phyloP scores from a whole-genome alignment of 257 asterid genomes.

The Petunia secreta region DNA sequence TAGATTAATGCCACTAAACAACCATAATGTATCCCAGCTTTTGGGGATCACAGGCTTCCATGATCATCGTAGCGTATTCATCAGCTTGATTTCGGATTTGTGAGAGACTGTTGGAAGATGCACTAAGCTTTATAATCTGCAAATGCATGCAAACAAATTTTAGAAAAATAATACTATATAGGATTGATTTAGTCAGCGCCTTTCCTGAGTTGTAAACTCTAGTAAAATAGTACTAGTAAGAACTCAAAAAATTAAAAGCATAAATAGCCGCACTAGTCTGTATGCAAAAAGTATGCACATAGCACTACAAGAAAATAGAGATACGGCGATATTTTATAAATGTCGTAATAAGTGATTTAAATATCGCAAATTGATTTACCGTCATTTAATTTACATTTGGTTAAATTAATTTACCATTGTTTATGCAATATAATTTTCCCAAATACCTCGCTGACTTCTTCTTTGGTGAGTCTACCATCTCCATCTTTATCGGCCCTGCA shows the following conservation, averaged over 20 bases:
- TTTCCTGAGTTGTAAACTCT: background rate
- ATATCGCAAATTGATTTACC: no score
- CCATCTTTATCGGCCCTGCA: constrained; percentile 96
- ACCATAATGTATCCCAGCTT: constrained; percentile 74
- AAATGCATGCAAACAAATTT: background rate
- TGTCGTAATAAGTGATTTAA: no score
- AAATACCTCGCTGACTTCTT: constrained; percentile 86
- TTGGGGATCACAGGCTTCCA: constrained; percentile 87
- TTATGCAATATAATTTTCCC: no score
- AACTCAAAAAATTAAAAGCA: background rate
- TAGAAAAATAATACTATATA: background rate
- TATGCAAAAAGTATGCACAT: no score
- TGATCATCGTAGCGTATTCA: constrained; percentile 84
- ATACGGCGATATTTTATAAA: no score
- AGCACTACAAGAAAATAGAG: no score
- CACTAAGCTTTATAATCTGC: constrained; percentile 85
- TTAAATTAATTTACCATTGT: no score
- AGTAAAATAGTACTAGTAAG: background rate
- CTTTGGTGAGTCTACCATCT: constrained; percentile 78
- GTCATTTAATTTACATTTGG: no score
- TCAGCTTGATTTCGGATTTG: constrained; percentile 80
- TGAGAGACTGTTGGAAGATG: constrained; percentile 85
- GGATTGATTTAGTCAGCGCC: background rate
- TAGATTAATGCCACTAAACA: background rate
- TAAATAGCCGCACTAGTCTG: no score